Evolutionary conservation across 2,329 filamentous ascomycete genomes (phyloP), one percentile per base, ranked within the genome.

Genomic region (Paraconiothyrium sp.): DNA sequence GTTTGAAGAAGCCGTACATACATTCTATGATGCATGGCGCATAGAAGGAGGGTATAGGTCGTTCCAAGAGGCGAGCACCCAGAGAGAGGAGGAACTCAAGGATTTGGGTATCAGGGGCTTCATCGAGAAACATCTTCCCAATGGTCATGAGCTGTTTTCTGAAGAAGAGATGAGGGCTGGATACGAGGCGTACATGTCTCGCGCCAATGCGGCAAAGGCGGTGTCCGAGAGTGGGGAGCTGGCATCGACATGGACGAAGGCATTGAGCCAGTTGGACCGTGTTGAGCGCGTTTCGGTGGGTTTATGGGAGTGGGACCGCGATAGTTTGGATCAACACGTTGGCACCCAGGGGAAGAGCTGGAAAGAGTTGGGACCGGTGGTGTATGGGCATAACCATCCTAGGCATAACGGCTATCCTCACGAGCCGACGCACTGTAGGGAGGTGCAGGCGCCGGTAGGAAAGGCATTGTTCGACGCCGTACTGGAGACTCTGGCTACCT

Each of bases 381-480:
- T 34, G 27, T 52, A 52, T 11, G 49, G 32, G 30, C 30, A 52
- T 20, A 2, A 11, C 13, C 52, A 43, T 11, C 20, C 35, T 20
- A 20, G 20, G 16, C 22, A 9, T 13, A 8, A 16, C 27, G 4
- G 27, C 6, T 27, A 2, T 39, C 24, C n/a, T 27, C 50, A 52
- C 32, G 4, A 37, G 2, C 5, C 39, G 24, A 34, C 3, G 10
- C 50, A 24, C n/a, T 52, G 50, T 37, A 27, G 35, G n/a, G 8
- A 30, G 10, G 32, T 35, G 22, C 52, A 55, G n/a, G 52, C 14
- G 37, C 39, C 52, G 10, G 52, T 55, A 27, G 52, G 52, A 7
- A 37, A 27, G 9, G 52, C 52, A 5, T 8, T 55, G 6, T 43
- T 44, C 20, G 43, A 24, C 14, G 22, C 52, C 8, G 52, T 20